Percentiles rank a stretch among this genome's conserved stretches.
These are phyloP conservation scores for Thermochaetoides thermophila DNA, from an alignment of 495 filamentous ascomycete species.

Conservation along the genomic window DNA sequence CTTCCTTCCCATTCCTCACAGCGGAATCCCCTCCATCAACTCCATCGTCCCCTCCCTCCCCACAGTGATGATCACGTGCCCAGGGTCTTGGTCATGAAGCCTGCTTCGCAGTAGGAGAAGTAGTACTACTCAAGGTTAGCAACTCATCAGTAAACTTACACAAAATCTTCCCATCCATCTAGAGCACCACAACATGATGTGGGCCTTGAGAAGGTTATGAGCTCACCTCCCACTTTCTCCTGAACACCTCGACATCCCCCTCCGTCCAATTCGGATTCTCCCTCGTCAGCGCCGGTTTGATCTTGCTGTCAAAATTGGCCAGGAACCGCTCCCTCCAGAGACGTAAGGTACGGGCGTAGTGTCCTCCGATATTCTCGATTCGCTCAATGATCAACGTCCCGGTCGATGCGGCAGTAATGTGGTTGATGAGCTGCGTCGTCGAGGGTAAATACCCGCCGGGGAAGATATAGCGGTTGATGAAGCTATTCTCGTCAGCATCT, in stretches of 20 bases:
- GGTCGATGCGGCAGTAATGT: constrained; percentile 41
- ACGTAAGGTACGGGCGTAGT: constrained; percentile 54
- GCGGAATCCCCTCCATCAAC: constrained; percentile 50
- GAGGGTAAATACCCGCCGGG: constrained; percentile 59
- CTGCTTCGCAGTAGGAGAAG: constrained; percentile 58
- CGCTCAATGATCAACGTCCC: constrained; percentile 46
- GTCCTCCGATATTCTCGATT: constrained; percentile 53
- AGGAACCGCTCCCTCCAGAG: constrained; percentile 52
- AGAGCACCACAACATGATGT: not conserved
- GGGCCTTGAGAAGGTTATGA: not conserved
- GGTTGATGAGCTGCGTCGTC: constrained; percentile 43
- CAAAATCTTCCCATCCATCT: not conserved
- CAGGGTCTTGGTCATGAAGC: constrained; percentile 53
- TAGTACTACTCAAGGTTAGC: constrained; percentile 40
- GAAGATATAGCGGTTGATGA: constrained; percentile 63
- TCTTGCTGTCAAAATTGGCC: constrained; percentile 39
- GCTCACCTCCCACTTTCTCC: constrained; percentile 51
- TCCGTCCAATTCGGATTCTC: constrained; percentile 41
- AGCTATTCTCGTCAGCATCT: constrained; percentile 20
- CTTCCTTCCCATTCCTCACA: constrained; percentile 18
- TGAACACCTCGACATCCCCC: constrained; percentile 46
- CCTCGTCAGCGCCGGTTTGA: constrained; percentile 36
- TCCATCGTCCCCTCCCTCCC: constrained; percentile 50
- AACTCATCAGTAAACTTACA: too few species aligned
- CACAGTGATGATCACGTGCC: constrained; percentile 54